Evolutionary conservation across 2,329 filamentous ascomycete species (phyloP).

Genomic region (Zymoseptoria brevis): DNA sequence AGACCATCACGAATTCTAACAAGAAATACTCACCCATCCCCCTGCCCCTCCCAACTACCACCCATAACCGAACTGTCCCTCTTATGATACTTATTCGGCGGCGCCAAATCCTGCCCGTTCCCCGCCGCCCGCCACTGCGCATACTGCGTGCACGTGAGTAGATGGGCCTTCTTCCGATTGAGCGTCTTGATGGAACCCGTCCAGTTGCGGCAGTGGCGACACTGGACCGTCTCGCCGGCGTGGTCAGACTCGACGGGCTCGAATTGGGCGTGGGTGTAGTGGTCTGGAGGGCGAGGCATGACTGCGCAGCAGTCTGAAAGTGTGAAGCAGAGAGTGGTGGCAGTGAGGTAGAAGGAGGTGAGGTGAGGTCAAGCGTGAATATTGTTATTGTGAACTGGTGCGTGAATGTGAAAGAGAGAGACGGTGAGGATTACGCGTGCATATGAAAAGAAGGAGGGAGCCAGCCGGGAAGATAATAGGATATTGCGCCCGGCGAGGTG

Average conservation of each 20-base stretch:
- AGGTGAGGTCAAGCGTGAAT: background rate
- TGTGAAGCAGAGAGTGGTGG: background rate
- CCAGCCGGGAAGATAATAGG: background rate
- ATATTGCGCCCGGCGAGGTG: background rate
- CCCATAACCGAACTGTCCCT: constrained; percentile 15
- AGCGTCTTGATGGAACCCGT: constrained; percentile 26
- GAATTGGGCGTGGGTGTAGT: constrained; percentile 24
- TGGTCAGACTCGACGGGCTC: constrained; percentile 19
- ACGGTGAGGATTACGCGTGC: background rate
- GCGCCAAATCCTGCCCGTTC: constrained; percentile 27
- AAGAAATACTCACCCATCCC: background rate
- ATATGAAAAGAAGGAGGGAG: background rate
- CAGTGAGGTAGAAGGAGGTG: background rate
- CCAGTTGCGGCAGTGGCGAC: constrained; percentile 27
- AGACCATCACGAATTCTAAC: background rate
- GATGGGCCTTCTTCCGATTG: constrained; percentile 28
- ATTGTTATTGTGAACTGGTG: background rate
- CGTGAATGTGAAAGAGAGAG: background rate
- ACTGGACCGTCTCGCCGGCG: constrained; percentile 24
- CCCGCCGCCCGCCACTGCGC: constrained; percentile 24
- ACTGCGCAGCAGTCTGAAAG: background rate
- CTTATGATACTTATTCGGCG: constrained; percentile 26
- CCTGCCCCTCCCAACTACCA: constrained; percentile 9
- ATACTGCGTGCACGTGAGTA: constrained; percentile 24
- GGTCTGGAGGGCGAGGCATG: constrained; percentile 22